Evolutionary conservation across 176 grass and related monocot genomes (phyloP).

Genomic region (Lolium perenne): DNA sequence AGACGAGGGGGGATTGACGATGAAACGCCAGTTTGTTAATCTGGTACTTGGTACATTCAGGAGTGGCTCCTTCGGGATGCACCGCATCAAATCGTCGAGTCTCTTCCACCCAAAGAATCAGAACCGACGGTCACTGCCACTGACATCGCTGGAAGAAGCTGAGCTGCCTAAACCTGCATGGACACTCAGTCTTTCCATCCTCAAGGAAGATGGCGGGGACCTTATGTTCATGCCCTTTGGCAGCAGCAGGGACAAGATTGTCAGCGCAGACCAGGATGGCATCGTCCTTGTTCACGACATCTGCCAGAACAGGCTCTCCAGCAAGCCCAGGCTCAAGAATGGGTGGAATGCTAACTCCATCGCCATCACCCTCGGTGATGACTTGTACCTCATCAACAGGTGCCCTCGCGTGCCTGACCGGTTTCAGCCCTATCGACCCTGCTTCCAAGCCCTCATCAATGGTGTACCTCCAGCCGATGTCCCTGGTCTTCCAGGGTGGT

Average conservation of each 20-base stretch:
- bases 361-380: background rate
- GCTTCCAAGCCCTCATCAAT: background rate
- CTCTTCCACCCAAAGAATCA: too few relatives aligned
- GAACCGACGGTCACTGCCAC: too few relatives aligned
- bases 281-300: background rate
- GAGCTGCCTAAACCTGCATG: too few relatives aligned
- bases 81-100: too few relatives aligned
- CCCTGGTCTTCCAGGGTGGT: background rate
- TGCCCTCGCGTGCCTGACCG: background rate
- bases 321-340: background rate
- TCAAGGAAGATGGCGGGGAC: background rate
- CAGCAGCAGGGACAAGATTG: background rate
- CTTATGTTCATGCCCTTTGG: background rate
- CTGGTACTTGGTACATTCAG: too few relatives aligned
- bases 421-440: background rate
- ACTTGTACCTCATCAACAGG: background rate
- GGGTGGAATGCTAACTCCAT: background rate
- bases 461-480: background rate
- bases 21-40: too few relatives aligned
- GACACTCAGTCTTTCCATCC: too few relatives aligned
- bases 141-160: too few relatives aligned
- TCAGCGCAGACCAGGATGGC: background rate
- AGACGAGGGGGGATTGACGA: too few relatives aligned
- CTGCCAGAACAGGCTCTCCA: background rate
- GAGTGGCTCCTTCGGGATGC: too few relatives aligned